These are phyloP conservation scores for Fraxinus albicans DNA, from an alignment of 305 asterid genomes.

Conservation along the genomic window DNA sequence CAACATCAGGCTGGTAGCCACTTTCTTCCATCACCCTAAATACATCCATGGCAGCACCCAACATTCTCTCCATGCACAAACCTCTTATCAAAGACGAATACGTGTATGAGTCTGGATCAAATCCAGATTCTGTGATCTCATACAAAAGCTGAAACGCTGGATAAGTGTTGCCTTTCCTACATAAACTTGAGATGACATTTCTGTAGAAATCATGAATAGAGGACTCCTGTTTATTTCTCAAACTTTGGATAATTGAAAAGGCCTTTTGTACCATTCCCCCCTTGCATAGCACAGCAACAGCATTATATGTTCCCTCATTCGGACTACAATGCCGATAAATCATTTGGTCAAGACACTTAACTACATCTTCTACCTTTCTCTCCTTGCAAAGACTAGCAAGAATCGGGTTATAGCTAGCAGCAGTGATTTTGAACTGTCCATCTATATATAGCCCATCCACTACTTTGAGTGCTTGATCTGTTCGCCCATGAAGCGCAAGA, in stretches of 20 bases:
- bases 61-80: conserved; percentile 73
- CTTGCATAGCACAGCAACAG: conserved; percentile 69
- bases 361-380: conserved; percentile 55
- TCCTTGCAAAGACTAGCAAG: conserved; percentile 60
- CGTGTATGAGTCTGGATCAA: conserved; percentile 67
- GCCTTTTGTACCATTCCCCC: conserved; percentile 73
- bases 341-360: conserved; percentile 63
- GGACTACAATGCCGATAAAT: conserved; percentile 46
- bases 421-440: conserved; percentile 58
- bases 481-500: conserved; percentile 60
- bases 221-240: conserved; percentile 51
- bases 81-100: conserved; percentile 82
- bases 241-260: conserved; percentile 54
- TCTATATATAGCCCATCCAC: conserved; percentile 59
- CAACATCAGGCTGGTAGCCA: conserved; percentile 53
- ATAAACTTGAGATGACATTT: conserved; percentile 55
- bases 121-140: conserved; percentile 59
- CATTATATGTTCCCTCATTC: conserved; percentile 71
- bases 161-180: conserved; percentile 71
- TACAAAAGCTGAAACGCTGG: conserved; percentile 67
- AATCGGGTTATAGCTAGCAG: conserved; percentile 79
- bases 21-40: conserved; percentile 59
- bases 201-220: conserved; percentile 56
- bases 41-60: conserved; percentile 60
- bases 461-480: conserved; percentile 64